Evolutionary conservation across 2,329 filamentous ascomycete genomes (phyloP).

Genomic region (Diaporthe capsici): DNA sequence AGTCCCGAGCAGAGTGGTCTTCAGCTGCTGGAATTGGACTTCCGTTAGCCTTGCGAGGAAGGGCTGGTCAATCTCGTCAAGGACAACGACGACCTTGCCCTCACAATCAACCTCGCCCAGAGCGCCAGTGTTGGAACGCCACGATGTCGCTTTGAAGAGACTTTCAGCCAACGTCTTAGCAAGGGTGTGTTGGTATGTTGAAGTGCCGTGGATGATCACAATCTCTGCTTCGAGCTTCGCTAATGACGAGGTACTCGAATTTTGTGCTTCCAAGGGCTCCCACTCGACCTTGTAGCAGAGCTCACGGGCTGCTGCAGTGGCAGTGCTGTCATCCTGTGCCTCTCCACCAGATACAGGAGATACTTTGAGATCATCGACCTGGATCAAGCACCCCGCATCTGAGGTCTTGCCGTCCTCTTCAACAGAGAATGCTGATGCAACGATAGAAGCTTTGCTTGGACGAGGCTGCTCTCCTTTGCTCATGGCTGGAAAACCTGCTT

Average conservation of each 20-base stretch:
- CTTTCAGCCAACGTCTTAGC: not conserved
- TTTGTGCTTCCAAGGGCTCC: slow-evolving; percentile 49
- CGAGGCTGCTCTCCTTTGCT: slow-evolving; percentile 45
- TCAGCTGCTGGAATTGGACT: slow-evolving; percentile 43
- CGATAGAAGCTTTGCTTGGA: slow-evolving; percentile 55
- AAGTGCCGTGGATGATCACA: slow-evolving; percentile 53
- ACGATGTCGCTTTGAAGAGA: not conserved
- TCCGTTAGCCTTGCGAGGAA: slow-evolving; percentile 46
- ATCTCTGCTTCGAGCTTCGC: slow-evolving; percentile 49
- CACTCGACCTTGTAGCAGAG: slow-evolving; percentile 64
- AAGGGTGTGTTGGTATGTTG: not conserved
- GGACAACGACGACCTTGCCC: slow-evolving; percentile 46
- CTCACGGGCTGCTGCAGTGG: slow-evolving; percentile 49
- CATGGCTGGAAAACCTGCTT: slow-evolving; percentile 46
- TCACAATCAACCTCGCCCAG: not conserved
- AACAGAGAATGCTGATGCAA: slow-evolving; percentile 47
- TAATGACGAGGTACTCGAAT: not conserved
- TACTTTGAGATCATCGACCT: slow-evolving; percentile 8
- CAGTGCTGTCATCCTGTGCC: not conserved
- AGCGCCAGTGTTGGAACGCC: not conserved
- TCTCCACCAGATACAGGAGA: not conserved
- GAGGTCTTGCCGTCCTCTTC: not conserved
- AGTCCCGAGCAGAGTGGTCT: slow-evolving; percentile 21
- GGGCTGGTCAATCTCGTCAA: slow-evolving; percentile 48
- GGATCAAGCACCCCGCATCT: not conserved